A percentile compares a stretch with the other conserved stretches of the same genome.
phyloP scores from a whole-genome alignment of 2,329 filamentous ascomycete species.

The Nemania sp. region DNA sequence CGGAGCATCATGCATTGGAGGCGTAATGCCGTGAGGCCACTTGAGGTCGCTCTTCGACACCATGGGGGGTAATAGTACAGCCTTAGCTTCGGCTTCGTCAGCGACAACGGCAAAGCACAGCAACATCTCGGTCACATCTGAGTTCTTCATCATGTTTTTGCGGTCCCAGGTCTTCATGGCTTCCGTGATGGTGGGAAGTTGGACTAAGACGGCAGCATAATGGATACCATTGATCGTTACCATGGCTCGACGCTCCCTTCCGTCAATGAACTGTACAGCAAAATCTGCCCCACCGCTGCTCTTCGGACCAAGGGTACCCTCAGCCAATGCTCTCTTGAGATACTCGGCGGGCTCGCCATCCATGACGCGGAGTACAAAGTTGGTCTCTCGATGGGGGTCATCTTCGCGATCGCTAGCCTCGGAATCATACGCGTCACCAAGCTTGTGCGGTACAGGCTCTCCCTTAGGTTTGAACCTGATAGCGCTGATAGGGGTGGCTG shows the following conservation, averaged over 20 bases:
- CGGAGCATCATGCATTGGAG: constrained; percentile 83
- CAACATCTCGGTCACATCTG: constrained; percentile 88
- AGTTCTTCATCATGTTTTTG: constrained; percentile 84
- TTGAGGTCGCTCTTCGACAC: constrained; percentile 66
- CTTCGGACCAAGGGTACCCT: constrained; percentile 72
- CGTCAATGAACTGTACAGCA: constrained; percentile 76
- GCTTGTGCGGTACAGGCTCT: constrained; percentile 68
- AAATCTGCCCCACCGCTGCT: constrained; percentile 74
- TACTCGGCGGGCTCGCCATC: constrained; percentile 87
- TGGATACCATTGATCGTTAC: constrained; percentile 69
- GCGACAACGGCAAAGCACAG: constrained; percentile 71
- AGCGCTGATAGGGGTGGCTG: constrained; percentile 39
- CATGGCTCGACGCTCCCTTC: constrained; percentile 72
- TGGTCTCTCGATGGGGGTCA: constrained; percentile 87
- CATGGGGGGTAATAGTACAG: constrained; percentile 70
- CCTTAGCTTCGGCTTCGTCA: constrained; percentile 66
- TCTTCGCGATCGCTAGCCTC: constrained; percentile 88
- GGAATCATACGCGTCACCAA: constrained; percentile 92
- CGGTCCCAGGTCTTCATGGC: constrained; percentile 93
- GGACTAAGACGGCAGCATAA: constrained; percentile 79
- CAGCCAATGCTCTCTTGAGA: constrained; percentile 72
- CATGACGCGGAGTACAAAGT: constrained; percentile 86
- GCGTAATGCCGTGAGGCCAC: constrained; percentile 85
- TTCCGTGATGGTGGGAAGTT: constrained; percentile 84
- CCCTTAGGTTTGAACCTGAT: constrained; percentile 68